Percentiles rank a stretch among this genome's conserved stretches.
phyloP scores from a whole-genome alignment of 192 early-diverging fungal species.

The Chytriomyces sp. region DNA sequence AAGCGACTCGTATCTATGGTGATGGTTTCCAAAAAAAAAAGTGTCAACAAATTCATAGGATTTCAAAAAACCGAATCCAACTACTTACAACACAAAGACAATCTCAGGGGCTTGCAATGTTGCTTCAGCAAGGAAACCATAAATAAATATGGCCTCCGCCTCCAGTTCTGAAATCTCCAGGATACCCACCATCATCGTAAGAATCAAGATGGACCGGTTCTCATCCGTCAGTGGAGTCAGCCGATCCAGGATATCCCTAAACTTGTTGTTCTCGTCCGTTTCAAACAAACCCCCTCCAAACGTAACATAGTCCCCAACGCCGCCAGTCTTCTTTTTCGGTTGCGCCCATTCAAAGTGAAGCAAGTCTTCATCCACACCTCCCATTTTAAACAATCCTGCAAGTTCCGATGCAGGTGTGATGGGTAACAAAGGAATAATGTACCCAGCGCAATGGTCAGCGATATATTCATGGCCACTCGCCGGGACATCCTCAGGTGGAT shows the following conservation, averaged over 20 bases:
- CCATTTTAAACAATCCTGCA: constrained; percentile 38
- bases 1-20: constrained; percentile 68
- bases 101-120: constrained; percentile 73
- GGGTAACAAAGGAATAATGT: constrained; percentile 80
- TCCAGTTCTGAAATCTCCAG: constrained; percentile 76
- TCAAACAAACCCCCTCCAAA: constrained; percentile 1
- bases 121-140: constrained; percentile 77
- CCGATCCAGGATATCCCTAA: constrained; percentile 69
- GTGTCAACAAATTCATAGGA: constrained; percentile 29
- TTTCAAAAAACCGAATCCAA: constrained; percentile 22
- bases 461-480: constrained; percentile 44
- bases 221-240: constrained; percentile 68
- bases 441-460: constrained; percentile 74
- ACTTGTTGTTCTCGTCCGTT: constrained; percentile 40
- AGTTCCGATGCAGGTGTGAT: constrained; percentile 59
- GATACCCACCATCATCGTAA: constrained; percentile 72
- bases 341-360: constrained; percentile 26
- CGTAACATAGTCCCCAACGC: background rate
- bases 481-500: constrained; percentile 30
- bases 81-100: constrained; percentile 73
- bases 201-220: constrained; percentile 62
- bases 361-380: constrained; percentile 38
- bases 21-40: constrained; percentile 11
- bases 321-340: background rate
- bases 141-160: constrained; percentile 73